Evolutionary conservation across 1,284 basidiomycete species (phyloP), one percentile per base, ranked within the genome.

Genomic region (Malassezia restricta): DNA sequence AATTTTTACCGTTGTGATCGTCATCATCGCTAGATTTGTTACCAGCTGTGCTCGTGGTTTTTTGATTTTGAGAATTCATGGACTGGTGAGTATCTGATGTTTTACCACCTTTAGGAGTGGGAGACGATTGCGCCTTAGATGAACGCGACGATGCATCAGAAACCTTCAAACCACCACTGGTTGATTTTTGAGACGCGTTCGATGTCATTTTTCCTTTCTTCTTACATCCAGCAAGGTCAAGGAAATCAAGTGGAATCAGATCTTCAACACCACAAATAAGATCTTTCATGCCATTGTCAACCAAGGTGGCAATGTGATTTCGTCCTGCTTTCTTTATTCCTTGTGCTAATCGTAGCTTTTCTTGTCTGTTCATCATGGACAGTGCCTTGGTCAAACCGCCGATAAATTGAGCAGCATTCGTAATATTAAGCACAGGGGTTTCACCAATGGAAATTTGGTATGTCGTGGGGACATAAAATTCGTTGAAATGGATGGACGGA

Each of bases 401-500:
- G 11, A 53, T 33, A 11, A 54, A n/a, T 1, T 47, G 39, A 6
- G 17, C 12, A n/a, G 33, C 30, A 3, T 38, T 6, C 2, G 51
- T 40, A 4, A 57, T 35, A 29, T 53, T 54, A 24, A 47, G 17
- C n/a, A 49, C 9, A 8, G 38, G 43, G 5, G 24, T n/a, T 14
- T 40, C 44, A 17, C 43, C 43, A 33, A 54, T 41, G 30, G 50
- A n/a, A n/a, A 65, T 37, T 1, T 45, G 48, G 46, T 65, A 65
- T n/a, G 32, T 41, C 7, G 63, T 61, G 0, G 33, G 17, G 8
- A 67, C 47, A 42, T 63, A 51, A 42, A 54, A 47, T 57, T 67
- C 61, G 49, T 63, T 52, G 53, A 62, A 64, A 14, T 56, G 29
- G 29, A 69, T 49, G 45, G 49, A 58, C 3, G 54, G 56, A 5